These are phyloP conservation scores for Fusarium longipes DNA, from an alignment of 2,329 filamentous ascomycete genomes.

Conservation along the genomic window DNA sequence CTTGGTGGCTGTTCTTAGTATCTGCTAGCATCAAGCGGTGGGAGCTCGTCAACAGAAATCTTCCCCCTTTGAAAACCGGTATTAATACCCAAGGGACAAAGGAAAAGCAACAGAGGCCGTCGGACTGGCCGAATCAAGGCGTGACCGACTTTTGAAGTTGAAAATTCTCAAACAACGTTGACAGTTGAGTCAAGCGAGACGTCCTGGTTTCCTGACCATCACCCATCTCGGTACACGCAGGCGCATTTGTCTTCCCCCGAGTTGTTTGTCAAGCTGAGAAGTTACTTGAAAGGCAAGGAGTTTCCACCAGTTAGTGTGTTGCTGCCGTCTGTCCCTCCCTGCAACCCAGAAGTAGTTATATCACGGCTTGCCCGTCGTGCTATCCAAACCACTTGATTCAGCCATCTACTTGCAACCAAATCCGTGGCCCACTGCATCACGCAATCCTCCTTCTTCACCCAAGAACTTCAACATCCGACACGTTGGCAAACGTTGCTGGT, in stretches of 20 bases:
- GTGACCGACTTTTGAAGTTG: conserved; percentile 44
- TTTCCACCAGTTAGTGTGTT: conserved; percentile 39
- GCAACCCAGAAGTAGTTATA: conserved; percentile 43
- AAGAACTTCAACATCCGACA: not conserved
- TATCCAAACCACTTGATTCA: conserved; percentile 39
- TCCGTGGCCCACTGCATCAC: conserved; percentile 23
- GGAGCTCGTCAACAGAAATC: conserved; percentile 38
- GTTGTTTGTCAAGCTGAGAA: conserved; percentile 47
- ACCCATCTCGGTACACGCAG: conserved; percentile 31
- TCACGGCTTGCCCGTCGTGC: conserved; percentile 45
- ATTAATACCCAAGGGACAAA: conserved; percentile 40
- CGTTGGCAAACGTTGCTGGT: conserved; percentile 31
- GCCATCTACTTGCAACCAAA: conserved; percentile 31
- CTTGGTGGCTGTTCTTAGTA: conserved; percentile 44
- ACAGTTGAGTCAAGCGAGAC: conserved; percentile 31
- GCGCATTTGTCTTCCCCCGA: conserved; percentile 31
- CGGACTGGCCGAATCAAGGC: conserved; percentile 29
- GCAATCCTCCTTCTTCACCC: conserved; percentile 10
- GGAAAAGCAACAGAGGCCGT: conserved; percentile 26
- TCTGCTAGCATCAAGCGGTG: conserved; percentile 42
- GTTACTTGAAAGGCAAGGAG: conserved; percentile 40
- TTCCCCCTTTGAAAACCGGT: conserved; percentile 31
- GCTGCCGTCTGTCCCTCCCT: conserved; percentile 42
- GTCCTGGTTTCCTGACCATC: conserved; percentile 37
- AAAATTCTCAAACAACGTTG: conserved; percentile 24